Percentiles rank a stretch among this genome's conserved stretches.
phyloP scores from a whole-genome alignment of 257 asterid genomes.

The Solanum lignicaule region DNA sequence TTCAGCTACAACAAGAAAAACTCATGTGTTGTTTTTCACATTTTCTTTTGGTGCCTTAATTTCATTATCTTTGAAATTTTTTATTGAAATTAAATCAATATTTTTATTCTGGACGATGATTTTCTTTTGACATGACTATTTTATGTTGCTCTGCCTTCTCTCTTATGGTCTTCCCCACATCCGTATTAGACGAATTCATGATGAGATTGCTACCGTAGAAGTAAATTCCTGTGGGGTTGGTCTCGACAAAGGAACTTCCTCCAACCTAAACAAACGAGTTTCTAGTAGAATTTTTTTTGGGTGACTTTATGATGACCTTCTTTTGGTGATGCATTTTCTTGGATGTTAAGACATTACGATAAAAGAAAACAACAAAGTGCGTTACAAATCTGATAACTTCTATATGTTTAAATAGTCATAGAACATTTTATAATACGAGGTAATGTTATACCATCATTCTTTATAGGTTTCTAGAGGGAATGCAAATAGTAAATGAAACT shows the following conservation, averaged over 20 bases:
- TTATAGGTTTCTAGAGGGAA: not conserved
- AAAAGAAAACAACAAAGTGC: not conserved
- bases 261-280: not conserved
- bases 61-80: no score
- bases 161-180: not conserved
- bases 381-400: not conserved
- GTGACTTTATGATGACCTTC: not conserved
- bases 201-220: no score
- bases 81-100: not conserved
- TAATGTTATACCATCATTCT: not conserved
- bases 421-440: not conserved
- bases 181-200: not conserved
- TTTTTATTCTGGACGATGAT: not conserved
- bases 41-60: no score
- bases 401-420: not conserved
- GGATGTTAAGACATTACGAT: not conserved
- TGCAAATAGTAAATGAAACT: not conserved
- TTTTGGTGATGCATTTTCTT: not conserved
- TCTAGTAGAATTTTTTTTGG: not conserved
- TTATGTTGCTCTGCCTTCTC: not conserved
- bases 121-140: not conserved
- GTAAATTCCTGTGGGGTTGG: not conserved
- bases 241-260: not conserved
- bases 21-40: no score
- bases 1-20: no score